phyloP scores from a whole-genome alignment of 1,139 yeast species.

The Suhomyces wounanorum region DNA sequence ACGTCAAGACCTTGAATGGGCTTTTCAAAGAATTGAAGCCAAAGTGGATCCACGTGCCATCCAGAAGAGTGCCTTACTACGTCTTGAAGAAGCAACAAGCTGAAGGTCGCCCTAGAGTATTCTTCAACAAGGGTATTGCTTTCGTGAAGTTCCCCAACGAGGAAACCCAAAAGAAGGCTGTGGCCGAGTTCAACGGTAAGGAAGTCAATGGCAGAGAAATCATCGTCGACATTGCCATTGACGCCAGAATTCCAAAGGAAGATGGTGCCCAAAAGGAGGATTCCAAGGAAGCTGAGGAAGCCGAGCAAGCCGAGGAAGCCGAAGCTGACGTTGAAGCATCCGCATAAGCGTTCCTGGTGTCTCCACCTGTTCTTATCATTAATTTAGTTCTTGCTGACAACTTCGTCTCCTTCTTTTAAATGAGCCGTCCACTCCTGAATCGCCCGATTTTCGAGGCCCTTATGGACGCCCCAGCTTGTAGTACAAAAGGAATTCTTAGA shows the following conservation, averaged over 20 bases:
- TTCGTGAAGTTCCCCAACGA: slow-evolving; percentile 55
- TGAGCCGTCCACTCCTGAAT: not conserved
- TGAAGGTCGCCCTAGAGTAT: slow-evolving; percentile 26
- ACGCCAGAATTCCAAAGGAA: slow-evolving; percentile 37
- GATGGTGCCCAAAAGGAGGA: slow-evolving; percentile 17
- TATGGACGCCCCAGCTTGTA: slow-evolving; percentile 8
- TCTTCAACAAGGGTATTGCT: slow-evolving; percentile 64
- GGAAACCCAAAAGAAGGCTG: slow-evolving; percentile 50
- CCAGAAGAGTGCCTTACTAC: slow-evolving; percentile 44
- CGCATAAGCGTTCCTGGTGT: not conserved
- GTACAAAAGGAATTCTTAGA: slow-evolving; percentile 18
- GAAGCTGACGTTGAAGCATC: slow-evolving; percentile 5
- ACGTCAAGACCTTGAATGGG: slow-evolving; percentile 43
- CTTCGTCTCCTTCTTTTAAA: slow-evolving; percentile 6
- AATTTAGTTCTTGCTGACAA: slow-evolving; percentile 12
- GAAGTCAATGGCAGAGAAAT: slow-evolving; percentile 55
- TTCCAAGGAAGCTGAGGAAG: slow-evolving; percentile 4
- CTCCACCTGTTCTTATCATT: slow-evolving; percentile 7
- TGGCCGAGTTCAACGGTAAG: slow-evolving; percentile 53
- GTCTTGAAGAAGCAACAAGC: slow-evolving; percentile 41
- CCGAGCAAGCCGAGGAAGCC: slow-evolving; percentile 2
- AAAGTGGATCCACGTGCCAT: slow-evolving; percentile 59
- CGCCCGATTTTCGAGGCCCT: not conserved
- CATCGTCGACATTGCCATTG: slow-evolving; percentile 59
- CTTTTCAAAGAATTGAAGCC: slow-evolving; percentile 52